Evolutionary conservation across 2,329 filamentous ascomycete genomes (phyloP).

Genomic region (Colletotrichum orchidophilum): DNA sequence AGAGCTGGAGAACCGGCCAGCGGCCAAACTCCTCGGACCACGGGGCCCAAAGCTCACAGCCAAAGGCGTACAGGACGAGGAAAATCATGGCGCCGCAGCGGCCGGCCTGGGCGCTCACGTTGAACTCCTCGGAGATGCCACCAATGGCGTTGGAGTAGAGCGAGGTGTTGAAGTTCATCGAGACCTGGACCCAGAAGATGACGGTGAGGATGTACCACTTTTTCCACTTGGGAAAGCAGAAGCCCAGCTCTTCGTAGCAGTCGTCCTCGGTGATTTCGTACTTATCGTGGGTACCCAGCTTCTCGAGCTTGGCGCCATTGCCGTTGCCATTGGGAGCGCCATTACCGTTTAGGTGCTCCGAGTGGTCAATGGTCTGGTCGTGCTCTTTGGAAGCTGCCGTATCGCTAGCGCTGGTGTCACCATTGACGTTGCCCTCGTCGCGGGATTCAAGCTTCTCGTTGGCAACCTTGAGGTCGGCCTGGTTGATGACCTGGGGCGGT

Average conservation of each 20-base stretch:
- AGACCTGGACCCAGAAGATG: conserved; percentile 78
- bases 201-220: conserved; percentile 80
- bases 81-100: conserved; percentile 82
- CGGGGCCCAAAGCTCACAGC: conserved; percentile 88
- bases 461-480: conserved; percentile 46
- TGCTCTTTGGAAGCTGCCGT: background rate
- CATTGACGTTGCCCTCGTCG: background rate
- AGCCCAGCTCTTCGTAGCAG: conserved; percentile 74
- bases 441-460: conserved; percentile 47
- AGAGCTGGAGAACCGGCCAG: conserved; percentile 78
- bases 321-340: conserved; percentile 47
- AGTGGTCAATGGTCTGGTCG: conserved; percentile 5
- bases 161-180: conserved; percentile 83
- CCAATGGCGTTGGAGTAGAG: conserved; percentile 75
- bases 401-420: background rate
- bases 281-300: conserved; percentile 50
- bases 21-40: conserved; percentile 88
- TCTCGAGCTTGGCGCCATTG: conserved; percentile 40
- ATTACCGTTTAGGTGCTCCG: conserved; percentile 42
- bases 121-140: conserved; percentile 74
- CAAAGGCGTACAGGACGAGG: conserved; percentile 82
- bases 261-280: conserved; percentile 63
- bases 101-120: conserved; percentile 73
- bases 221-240: conserved; percentile 65
- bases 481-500: conserved; percentile 48